Evolutionary conservation across 176 grass and related monocot species (phyloP).

Genomic region (Zizania latifolia): DNA sequence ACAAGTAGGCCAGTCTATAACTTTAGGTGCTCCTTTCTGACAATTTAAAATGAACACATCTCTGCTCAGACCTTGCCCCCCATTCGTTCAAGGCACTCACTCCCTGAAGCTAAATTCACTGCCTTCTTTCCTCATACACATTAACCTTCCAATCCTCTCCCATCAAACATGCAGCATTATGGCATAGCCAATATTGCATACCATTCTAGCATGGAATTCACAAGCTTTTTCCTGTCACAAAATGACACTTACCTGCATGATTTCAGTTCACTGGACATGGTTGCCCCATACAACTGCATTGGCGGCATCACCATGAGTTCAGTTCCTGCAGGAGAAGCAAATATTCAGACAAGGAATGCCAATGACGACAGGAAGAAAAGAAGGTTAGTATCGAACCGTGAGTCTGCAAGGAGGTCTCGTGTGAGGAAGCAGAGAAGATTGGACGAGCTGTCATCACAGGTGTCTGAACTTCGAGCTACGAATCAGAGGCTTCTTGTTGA

Average conservation of each 20-base stretch:
- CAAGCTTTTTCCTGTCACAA: constrained; percentile 24
- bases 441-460: constrained; percentile 49
- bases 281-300: constrained; percentile 23
- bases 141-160: background rate
- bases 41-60: constrained; percentile 31
- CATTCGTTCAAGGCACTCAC: constrained; percentile 22
- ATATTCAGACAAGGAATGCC: background rate
- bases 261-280: background rate
- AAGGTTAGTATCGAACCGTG: constrained; percentile 74
- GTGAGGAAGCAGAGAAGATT: constrained; percentile 82
- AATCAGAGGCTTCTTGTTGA: constrained; percentile 71
- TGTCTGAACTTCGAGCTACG: constrained; percentile 36
- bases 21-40: constrained; percentile 27
- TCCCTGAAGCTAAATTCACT: background rate
- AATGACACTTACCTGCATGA: background rate
- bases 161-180: constrained; percentile 26
- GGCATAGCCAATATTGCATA: constrained; percentile 19
- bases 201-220: constrained; percentile 7
- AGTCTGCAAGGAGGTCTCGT: constrained; percentile 72
- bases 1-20: constrained; percentile 4
- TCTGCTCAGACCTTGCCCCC: constrained; percentile 19
- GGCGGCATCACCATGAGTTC: background rate
- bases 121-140: background rate
- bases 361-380: constrained; percentile 63
- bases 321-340: background rate